Base-by-base conservation (phyloP, 257 asterid species). In the Mentha longifolia region DNA sequence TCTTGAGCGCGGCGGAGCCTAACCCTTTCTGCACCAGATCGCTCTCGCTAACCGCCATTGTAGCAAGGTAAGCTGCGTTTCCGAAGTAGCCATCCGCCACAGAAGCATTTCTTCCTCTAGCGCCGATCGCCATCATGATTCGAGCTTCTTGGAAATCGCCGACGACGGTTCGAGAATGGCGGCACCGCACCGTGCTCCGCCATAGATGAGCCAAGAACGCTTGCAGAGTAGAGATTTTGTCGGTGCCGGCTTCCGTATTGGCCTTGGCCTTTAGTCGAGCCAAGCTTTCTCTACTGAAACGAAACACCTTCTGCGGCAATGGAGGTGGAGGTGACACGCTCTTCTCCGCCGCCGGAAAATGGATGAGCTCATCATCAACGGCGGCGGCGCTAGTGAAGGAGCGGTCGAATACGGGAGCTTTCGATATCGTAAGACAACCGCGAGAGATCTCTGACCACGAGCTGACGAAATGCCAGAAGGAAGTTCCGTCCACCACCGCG, bases 401-500 rank as follows among this genome's bases (percentile, higher is more conserved):
- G 0, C 82, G 84, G 0, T 76, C 65, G 25, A 81, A 63, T 11
- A 59, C 60, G 0, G 88, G 84, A 9, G 16, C 51, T 64, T 73
- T 77, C 1, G 83, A 74, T 0, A 80, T 59, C 0, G 41, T 61
- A 5, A 4, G 6, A 5, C 0, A 12, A 14, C 52, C 52, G 52
- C 52, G 19, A n/a, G 17, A 46, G 16, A 46, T 46, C 52, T 46
- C 52, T 19, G 52, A 14, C 52, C 52, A 46, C 0, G 52, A 46
- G 47, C 73, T 80, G 65, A 85, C 22, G 76, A 88, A 85, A 57
- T 80, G 85, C 91, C 88, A 88, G 42, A 84, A 80, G 2, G 89
- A 69, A 1, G 79, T 59, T 22, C 88, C 88, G 31, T 86, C 89
- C 0, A 56, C 68, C 7, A 82, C 67, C 6, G 60, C 68, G 45